These are phyloP conservation scores for Eucalyptus victrix DNA, from an alignment of 345 rosid genomes.

Conservation along the genomic window DNA sequence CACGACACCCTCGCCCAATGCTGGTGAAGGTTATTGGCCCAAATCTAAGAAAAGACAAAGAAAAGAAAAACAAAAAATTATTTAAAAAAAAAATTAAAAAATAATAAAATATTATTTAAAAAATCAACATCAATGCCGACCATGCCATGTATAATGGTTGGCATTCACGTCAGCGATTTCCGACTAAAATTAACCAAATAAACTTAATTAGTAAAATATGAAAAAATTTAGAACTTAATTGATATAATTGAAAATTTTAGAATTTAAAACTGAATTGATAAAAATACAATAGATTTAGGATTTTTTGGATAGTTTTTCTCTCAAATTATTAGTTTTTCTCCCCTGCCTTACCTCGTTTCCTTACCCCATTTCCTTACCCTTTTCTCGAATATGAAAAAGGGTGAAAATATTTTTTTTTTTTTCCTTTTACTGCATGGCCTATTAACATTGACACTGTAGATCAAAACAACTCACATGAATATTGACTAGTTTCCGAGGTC, in stretches of 20 bases:
- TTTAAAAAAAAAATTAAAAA: too few relatives aligned
- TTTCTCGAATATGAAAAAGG: background rate
- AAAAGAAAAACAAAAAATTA: too few relatives aligned
- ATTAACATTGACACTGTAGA: background rate
- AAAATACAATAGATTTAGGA: accelerated
- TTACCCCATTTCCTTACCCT: background rate
- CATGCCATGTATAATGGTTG: accelerated
- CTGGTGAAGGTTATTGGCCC: accelerated
- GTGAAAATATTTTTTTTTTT: accelerated
- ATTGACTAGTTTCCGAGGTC: background rate
- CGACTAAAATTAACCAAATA: accelerated
- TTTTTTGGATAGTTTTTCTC: too few relatives aligned
- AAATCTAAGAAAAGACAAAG: too few relatives aligned
- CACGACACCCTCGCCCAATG: accelerated
- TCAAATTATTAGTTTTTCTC: background rate
- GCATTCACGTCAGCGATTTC: accelerated
- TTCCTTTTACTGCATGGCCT: background rate
- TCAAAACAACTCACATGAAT: background rate
- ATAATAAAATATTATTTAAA: too few relatives aligned
- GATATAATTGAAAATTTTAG: too few relatives aligned
- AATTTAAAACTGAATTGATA: too few relatives aligned
- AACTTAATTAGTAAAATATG: too few relatives aligned
- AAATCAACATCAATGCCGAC: accelerated
- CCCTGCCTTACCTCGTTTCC: background rate
- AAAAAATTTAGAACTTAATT: too few relatives aligned